Evolutionary conservation across 176 grass and related monocot genomes (phyloP).

Genomic region (Carex kokanica): DNA sequence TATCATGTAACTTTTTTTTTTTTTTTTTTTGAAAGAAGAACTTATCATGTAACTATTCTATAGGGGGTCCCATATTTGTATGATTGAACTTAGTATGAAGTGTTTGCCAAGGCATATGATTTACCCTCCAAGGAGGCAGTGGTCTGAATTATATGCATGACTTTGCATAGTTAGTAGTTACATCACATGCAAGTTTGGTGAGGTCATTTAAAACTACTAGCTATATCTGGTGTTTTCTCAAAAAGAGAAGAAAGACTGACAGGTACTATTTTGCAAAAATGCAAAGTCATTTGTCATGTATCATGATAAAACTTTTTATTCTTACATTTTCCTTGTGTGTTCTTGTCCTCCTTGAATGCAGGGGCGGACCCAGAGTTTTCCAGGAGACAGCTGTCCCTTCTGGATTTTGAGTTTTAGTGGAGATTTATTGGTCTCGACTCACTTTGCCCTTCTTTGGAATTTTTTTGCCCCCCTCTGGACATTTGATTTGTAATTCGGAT

Average conservation of each 20-base stretch:
- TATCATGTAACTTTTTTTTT: background rate
- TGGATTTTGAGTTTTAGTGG: no score
- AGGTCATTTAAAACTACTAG: constrained; percentile 3
- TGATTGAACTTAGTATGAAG: constrained; percentile 13
- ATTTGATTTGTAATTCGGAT: no score
- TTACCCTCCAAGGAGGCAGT: constrained; percentile 7
- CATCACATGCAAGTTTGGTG: constrained; percentile 20
- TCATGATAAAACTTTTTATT: background rate
- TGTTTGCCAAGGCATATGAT: constrained; percentile 24
- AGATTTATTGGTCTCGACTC: no score
- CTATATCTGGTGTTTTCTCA: background rate
- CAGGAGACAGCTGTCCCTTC: no score
- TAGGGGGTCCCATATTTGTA: background rate
- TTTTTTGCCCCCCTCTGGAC: no score
- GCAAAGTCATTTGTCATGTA: background rate
- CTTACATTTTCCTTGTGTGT: background rate
- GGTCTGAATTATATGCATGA: constrained; percentile 23
- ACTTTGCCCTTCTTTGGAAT: no score
- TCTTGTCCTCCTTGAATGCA: no score
- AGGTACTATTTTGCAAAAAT: background rate
- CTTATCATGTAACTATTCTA: constrained; percentile 10
- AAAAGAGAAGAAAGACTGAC: background rate
- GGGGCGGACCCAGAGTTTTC: no score
- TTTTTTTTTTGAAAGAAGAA: background rate
- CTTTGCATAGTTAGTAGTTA: constrained; percentile 11